phyloP scores from a whole-genome alignment of 139 green algal genomes.

The Chlamydomonas sphaeroides region DNA sequence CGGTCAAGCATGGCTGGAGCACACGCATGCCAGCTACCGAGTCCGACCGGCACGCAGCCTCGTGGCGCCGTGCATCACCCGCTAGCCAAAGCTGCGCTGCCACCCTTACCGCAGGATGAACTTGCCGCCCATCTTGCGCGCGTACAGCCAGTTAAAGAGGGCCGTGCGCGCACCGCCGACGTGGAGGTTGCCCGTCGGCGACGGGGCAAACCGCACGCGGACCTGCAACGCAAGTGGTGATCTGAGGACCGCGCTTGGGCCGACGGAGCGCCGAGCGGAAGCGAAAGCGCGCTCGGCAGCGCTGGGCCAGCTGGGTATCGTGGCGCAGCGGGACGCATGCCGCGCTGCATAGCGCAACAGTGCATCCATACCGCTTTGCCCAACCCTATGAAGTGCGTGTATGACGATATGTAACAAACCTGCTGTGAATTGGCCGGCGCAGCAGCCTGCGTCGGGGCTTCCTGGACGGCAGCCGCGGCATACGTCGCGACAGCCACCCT shows the following conservation, averaged over 20 bases:
- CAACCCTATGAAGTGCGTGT: neutral
- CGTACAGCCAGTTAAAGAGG: slow-evolving; percentile 99
- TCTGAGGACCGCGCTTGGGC: too few species aligned
- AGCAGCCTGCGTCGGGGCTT: neutral
- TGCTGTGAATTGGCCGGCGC: neutral
- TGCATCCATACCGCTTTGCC: too few species aligned
- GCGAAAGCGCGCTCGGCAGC: neutral
- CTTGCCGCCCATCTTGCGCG: slow-evolving; percentile 87
- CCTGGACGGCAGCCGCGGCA: slow-evolving; percentile 20
- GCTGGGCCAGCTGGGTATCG: neutral
- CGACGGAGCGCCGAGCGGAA: too few species aligned
- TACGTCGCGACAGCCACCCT: neutral
- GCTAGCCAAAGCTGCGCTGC: neutral
- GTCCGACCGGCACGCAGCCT: neutral
- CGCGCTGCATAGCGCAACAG: too few species aligned
- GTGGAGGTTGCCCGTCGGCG: slow-evolving; percentile 98
- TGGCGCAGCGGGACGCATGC: too few species aligned
- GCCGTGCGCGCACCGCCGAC: slow-evolving; percentile 96
- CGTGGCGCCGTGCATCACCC: neutral
- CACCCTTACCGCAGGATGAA: slow-evolving; percentile 87
- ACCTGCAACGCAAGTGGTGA: slow-evolving; percentile 52
- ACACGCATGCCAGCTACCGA: too few species aligned
- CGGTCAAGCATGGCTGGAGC: too few species aligned
- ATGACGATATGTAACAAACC: neutral
- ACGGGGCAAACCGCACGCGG: slow-evolving; percentile 96